phyloP scores from a whole-genome alignment of 176 grass and related monocot species.

The Musa acuminata region DNA sequence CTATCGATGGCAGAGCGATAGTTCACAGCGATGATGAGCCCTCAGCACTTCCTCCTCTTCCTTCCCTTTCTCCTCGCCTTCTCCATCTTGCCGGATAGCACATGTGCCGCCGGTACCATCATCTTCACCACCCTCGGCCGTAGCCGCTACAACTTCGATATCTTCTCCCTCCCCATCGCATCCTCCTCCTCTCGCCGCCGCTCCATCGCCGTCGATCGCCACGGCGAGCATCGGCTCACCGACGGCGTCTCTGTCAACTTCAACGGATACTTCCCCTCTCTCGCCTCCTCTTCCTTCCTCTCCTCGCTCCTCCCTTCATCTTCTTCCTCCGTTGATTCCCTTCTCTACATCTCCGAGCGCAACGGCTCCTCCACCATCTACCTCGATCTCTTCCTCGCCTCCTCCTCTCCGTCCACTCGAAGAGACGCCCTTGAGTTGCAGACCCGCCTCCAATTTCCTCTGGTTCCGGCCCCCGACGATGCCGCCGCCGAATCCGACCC shows the following conservation, averaged over 20 bases:
- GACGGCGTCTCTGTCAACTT: conserved; percentile 80
- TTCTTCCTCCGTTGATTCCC: neutral
- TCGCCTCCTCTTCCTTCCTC: conserved; percentile 6
- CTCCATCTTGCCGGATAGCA: neutral
- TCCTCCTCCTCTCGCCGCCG: neutral
- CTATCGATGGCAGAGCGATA: neutral
- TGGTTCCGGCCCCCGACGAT: neutral
- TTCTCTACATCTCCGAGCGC: conserved; percentile 69
- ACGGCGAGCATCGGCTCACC: conserved; percentile 49
- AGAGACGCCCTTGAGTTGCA: conserved; percentile 1
- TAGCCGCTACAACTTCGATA: conserved; percentile 78
- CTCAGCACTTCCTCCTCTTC: neutral
- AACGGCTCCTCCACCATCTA: conserved; percentile 60
- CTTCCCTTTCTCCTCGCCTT: neutral
- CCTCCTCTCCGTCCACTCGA: conserved; percentile 16
- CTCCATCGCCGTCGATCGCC: neutral
- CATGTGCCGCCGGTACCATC: conserved; percentile 31
- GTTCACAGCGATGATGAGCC: no score
- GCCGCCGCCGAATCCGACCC: neutral
- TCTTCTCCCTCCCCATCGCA: conserved; percentile 48
- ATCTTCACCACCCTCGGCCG: conserved; percentile 80
- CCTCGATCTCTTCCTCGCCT: conserved; percentile 18
- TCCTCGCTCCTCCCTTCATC: conserved; percentile 10
- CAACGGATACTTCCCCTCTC: conserved; percentile 75
- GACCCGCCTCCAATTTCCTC: neutral